Conservation (phyloP, 768 basidiomycete species). For the Auricularia sp. region DNA sequence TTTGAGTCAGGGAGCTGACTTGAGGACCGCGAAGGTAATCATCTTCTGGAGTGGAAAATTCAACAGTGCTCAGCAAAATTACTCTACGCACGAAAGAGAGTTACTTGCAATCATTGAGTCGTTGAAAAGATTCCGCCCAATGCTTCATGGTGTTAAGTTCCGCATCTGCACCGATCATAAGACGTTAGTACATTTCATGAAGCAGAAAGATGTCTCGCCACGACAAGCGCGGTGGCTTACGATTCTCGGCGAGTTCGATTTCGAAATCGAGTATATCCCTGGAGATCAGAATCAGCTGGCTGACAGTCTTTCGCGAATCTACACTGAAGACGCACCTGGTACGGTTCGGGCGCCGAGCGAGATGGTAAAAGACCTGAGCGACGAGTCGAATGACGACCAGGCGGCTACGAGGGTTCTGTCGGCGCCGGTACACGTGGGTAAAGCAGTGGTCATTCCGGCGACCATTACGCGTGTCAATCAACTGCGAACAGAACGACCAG, state of each 20-base stretch:
- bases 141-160: slow-evolving; percentile 24
- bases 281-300: no score
- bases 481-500: background rate
- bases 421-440: no score
- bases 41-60: slow-evolving; percentile 30
- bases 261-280: slow-evolving; percentile 3
- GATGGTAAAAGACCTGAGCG: no score
- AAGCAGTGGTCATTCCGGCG: background rate
- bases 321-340: no score
- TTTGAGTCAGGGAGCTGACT: slow-evolving; percentile 19
- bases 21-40: slow-evolving; percentile 16
- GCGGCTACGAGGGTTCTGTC: background rate
- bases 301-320: no score
- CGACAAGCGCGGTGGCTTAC: slow-evolving; percentile 28
- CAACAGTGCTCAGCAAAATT: slow-evolving; percentile 14
- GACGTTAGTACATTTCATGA: slow-evolving; percentile 21
- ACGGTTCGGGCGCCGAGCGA: no score
- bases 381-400: no score
- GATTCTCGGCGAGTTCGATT: slow-evolving; percentile 5
- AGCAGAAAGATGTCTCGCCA: slow-evolving; percentile 24
- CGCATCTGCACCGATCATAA: slow-evolving; percentile 24
- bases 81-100: slow-evolving; percentile 30
- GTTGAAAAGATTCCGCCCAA: slow-evolving; percentile 17
- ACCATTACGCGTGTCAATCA: slow-evolving; percentile 16
- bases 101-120: slow-evolving; percentile 27